Conservation (phyloP, 176 grass and related monocot genomes). For the Alloteropsis semialata region DNA sequence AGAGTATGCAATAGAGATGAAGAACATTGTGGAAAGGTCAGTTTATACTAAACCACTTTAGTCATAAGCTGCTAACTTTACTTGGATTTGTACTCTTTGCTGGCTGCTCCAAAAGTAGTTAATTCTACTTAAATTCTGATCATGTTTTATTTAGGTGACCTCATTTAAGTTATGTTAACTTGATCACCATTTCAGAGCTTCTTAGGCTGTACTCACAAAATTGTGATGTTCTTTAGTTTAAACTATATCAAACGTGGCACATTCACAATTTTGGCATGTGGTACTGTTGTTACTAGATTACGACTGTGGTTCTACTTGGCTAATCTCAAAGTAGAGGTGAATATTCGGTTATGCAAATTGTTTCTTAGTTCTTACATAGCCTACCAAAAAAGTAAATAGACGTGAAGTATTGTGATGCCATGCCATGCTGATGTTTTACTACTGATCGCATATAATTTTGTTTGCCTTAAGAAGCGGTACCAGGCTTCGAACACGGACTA, state of each 20-base stretch:
- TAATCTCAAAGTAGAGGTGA: neutral
- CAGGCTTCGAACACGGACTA: no score
- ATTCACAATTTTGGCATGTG: constrained; percentile 6
- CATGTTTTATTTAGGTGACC: neutral
- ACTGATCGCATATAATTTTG: neutral
- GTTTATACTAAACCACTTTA: neutral
- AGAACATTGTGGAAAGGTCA: constrained; percentile 88
- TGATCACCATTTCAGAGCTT: constrained; percentile 11
- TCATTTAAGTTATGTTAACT: neutral
- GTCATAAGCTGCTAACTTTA: neutral
- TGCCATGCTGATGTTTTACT: constrained; percentile 4
- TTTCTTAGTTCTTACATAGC: neutral
- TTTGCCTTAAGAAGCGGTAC: no score
- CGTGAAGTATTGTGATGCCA: neutral
- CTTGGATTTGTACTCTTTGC: neutral
- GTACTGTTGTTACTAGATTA: neutral
- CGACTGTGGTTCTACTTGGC: neutral
- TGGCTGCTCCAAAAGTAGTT: neutral
- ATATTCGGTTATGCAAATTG: neutral
- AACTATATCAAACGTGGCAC: neutral
- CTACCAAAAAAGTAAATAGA: neutral
- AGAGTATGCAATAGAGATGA: constrained; percentile 94
- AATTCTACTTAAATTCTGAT: neutral
- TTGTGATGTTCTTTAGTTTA: constrained; percentile 22
- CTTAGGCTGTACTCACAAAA: constrained; percentile 11